Evolutionary conservation across 1,284 basidiomycete genomes (phyloP), one percentile per base, ranked within the genome.

Genomic region (Cryptococcus neoformans): DNA sequence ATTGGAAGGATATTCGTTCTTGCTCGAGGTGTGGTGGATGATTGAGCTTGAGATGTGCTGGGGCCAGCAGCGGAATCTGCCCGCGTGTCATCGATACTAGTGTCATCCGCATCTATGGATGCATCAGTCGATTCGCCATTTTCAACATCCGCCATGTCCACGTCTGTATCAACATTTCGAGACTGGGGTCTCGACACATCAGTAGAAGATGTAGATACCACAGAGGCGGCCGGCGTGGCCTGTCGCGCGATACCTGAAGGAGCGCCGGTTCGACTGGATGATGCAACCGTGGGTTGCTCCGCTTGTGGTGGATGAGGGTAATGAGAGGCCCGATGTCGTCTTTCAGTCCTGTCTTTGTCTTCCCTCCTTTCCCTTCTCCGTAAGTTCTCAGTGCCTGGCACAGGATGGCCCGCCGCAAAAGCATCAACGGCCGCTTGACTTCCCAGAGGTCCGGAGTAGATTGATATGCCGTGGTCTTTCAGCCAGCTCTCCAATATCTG

Each of bases 401-500:
- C 85, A 2, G 69, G 67, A 35, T 62, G 45, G 10, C 69, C 70
- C 8, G 60, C 56, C 68, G 42, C 87, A 81, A 16, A 82, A 81
- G 45, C 84, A 81, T 69, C 85, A 82, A 48, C 84, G 76, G 74
- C 84, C 82, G 63, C 46, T 85, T 88, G 49, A 84, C 87, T 75
- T 1, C 78, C 78, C 4, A 76, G 55, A 0, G 72, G 66, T 8
- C 72, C 72, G 6, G 77, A 67, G 56, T 73, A 69, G 21, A 77
- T 76, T n/a, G 68, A 66, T 16, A 79, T 63, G 0, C 90, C 90
- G 67, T 89, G 89, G 67, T 85, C 84, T 10, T 86, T 87, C 46
- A 93, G 78, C 90, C 92, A 98, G 35, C 90, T 90, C 78, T 97
- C 93, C 37, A 99, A 82, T 37, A 99, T 90, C 67, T 91, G 91